A percentile compares a stretch with the other conserved stretches of the same genome.
These are phyloP conservation scores for Hymenoscyphus fructigenus DNA, from an alignment of 2,329 filamentous ascomycete genomes.

Conservation along the genomic window DNA sequence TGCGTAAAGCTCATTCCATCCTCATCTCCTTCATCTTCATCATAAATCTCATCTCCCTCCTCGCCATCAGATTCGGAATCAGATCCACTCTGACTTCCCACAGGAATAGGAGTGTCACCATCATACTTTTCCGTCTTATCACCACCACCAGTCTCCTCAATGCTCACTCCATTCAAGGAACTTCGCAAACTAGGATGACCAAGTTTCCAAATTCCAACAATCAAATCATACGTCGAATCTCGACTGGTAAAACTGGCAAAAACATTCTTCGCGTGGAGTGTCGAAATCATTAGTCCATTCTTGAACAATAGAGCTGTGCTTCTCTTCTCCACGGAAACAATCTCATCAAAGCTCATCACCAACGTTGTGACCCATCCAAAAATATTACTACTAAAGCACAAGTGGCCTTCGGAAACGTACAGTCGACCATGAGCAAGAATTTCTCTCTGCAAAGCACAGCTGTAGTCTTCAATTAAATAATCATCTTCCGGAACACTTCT, in stretches of 20 bases:
- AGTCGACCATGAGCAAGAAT: slow-evolving; percentile 91
- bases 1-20: slow-evolving; percentile 57
- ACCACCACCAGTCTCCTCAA: slow-evolving; percentile 76
- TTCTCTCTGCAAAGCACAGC: slow-evolving; percentile 91
- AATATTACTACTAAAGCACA: slow-evolving; percentile 99
- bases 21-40: slow-evolving; percentile 76
- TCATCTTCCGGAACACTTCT: slow-evolving; percentile 97
- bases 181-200: slow-evolving; percentile 90
- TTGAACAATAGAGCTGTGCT: slow-evolving; percentile 94
- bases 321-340: slow-evolving; percentile 95
- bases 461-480: slow-evolving; percentile 97
- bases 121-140: slow-evolving; percentile 89
- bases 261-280: slow-evolving; percentile 88
- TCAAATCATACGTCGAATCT: slow-evolving; percentile 94
- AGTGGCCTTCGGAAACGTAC: slow-evolving; percentile 94
- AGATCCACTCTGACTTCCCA: slow-evolving; percentile 49
- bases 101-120: slow-evolving; percentile 38
- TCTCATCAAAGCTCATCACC: slow-evolving; percentile 97
- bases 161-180: slow-evolving; percentile 81
- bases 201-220: slow-evolving; percentile 98
- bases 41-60: slow-evolving; percentile 72
- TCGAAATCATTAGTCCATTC: slow-evolving; percentile 96
- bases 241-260: slow-evolving; percentile 94
- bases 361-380: slow-evolving; percentile 96
- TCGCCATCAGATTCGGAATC: slow-evolving; percentile 54